phyloP scores from a whole-genome alignment of 352 stramenopile genomes.

The Phytopythium vexans region DNA sequence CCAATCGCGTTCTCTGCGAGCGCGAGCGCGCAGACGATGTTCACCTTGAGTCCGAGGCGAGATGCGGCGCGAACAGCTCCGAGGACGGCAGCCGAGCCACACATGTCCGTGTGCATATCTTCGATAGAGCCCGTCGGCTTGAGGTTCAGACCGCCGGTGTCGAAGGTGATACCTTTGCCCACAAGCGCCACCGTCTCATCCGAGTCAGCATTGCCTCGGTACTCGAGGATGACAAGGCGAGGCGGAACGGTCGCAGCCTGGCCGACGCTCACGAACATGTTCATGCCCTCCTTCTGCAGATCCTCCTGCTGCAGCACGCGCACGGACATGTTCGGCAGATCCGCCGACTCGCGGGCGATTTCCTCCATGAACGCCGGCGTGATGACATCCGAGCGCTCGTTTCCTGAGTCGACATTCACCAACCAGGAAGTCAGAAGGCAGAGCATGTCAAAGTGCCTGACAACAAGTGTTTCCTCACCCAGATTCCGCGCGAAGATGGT shows the following conservation, averaged over 20 bases:
- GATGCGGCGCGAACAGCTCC: conserved; percentile 73
- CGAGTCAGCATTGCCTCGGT: conserved; percentile 60
- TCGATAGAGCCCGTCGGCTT: conserved; percentile 91
- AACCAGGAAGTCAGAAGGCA: neutral
- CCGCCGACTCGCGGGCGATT: conserved; percentile 52
- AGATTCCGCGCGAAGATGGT: conserved; percentile 86
- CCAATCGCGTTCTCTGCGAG: conserved; percentile 85
- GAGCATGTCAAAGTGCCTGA: no score
- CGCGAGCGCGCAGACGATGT: conserved; percentile 75
- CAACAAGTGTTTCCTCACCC: conserved; percentile 16
- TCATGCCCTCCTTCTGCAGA: conserved; percentile 73
- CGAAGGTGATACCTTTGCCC: conserved; percentile 94
- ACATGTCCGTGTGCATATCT: conserved; percentile 93
- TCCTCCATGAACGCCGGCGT: conserved; percentile 82
- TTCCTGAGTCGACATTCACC: conserved; percentile 20
- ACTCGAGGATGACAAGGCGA: conserved; percentile 84
- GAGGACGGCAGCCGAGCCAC: conserved; percentile 84
- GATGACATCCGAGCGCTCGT: conserved; percentile 77
- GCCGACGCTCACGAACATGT: conserved; percentile 84
- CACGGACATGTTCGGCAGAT: conserved; percentile 79
- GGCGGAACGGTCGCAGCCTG: conserved; percentile 67
- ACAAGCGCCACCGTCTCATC: conserved; percentile 82
- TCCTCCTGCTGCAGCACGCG: conserved; percentile 77
- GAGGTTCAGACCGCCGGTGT: conserved; percentile 94
- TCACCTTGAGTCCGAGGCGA: conserved; percentile 68